phyloP scores from a whole-genome alignment of 306 rosid species.

The Aeschynomene evenia region DNA sequence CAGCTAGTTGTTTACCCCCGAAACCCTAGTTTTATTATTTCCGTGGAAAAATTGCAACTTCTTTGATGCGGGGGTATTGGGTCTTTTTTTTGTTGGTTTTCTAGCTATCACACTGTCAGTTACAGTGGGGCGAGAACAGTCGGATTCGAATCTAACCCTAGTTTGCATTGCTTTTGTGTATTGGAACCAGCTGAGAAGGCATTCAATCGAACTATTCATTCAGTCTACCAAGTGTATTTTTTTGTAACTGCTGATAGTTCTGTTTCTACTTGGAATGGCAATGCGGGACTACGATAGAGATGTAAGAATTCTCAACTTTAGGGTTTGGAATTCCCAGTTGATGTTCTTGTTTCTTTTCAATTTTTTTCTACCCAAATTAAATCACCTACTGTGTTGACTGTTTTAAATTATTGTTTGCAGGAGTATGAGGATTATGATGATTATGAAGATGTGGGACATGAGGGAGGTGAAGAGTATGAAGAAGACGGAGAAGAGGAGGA shows the following conservation, averaged over 20 bases:
- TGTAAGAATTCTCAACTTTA: conserved; percentile 41
- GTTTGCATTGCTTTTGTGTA: conserved; percentile 16
- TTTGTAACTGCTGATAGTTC: conserved; percentile 27
- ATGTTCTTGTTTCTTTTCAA: background rate
- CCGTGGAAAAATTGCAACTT: background rate
- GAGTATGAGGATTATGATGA: conserved; percentile 54
- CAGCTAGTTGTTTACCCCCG: background rate
- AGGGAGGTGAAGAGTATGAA: conserved; percentile 47
- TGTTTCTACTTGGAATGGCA: conserved; percentile 18
- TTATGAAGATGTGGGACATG: conserved; percentile 51
- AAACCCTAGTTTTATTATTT: conserved; percentile 19
- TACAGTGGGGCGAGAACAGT: conserved; percentile 12
- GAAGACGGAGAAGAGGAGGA: conserved; percentile 58
- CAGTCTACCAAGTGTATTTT: background rate
- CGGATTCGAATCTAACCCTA: background rate
- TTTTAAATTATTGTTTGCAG: conserved; percentile 23
- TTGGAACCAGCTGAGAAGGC: conserved; percentile 11
- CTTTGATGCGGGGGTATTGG: conserved; percentile 2
- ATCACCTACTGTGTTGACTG: background rate
- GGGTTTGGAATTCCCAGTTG: background rate
- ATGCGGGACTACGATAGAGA: conserved; percentile 68
- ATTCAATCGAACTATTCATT: background rate
- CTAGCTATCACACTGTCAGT: conserved; percentile 23
- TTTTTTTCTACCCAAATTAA: background rate
- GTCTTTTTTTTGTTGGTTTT: background rate